Percentiles rank a stretch among this genome's conserved stretches.
Conservation (phyloP, 1,284 basidiomycete species). For the Thecaphora frezii region DNA sequence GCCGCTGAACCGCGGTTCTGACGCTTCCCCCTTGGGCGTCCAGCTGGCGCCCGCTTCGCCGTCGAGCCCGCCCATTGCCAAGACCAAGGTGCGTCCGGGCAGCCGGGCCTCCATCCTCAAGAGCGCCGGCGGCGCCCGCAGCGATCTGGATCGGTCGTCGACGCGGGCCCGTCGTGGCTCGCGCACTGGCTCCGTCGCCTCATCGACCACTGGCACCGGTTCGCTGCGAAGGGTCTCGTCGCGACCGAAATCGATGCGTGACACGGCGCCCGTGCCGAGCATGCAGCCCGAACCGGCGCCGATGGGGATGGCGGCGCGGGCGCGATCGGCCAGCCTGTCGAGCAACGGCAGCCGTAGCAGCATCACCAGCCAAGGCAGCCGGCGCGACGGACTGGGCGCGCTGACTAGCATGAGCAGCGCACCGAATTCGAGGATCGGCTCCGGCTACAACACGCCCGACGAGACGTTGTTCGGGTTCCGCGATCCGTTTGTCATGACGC, state of each 20-base stretch:
- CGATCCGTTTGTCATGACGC: conserved; percentile 3
- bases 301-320: conserved; percentile 25
- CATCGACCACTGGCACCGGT: not conserved
- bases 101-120: conserved; percentile 24
- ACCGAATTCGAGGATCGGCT: not conserved
- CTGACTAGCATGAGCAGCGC: conserved; percentile 14
- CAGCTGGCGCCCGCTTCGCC: not conserved
- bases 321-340: conserved; percentile 29
- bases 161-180: not conserved
- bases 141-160: conserved; percentile 6
- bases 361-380: conserved; percentile 14
- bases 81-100: conserved; percentile 7
- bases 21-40: not conserved
- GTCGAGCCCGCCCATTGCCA: conserved; percentile 9
- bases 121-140: conserved; percentile 9
- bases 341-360: conserved; percentile 17
- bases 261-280: conserved; percentile 11
- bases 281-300: conserved; percentile 41
- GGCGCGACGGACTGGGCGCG: conserved; percentile 6
- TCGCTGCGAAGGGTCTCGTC: conserved; percentile 3
- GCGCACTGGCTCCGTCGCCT: conserved; percentile 6
- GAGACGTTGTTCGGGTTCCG: not conserved
- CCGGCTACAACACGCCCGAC: not conserved
- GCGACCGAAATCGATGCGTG: not conserved
- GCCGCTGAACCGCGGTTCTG: not conserved